Evolutionary conservation across 345 rosid genomes (phyloP).

Genomic region (Fremontodendron californicum): DNA sequence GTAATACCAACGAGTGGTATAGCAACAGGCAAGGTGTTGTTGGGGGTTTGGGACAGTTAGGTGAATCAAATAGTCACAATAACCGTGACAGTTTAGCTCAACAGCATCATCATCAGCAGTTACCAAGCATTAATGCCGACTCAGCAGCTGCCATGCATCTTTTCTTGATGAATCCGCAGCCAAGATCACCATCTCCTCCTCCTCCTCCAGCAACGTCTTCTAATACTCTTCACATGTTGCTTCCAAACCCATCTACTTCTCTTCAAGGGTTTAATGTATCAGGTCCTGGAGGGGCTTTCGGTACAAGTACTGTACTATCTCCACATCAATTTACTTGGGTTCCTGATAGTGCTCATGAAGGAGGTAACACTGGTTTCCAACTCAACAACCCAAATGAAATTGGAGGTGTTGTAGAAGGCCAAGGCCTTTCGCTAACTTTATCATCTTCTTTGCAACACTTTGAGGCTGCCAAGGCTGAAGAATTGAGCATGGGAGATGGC

Average conservation of each 20-base stretch:
- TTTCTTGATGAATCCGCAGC: constrained; percentile 80
- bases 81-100: constrained; percentile 31
- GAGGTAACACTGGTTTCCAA: constrained; percentile 26
- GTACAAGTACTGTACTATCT: constrained; percentile 33
- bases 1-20: constrained; percentile 43
- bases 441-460: constrained; percentile 76
- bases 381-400: constrained; percentile 44
- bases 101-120: constrained; percentile 48
- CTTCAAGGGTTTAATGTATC: constrained; percentile 43
- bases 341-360: constrained; percentile 41
- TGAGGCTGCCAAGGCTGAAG: constrained; percentile 85
- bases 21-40: constrained; percentile 33
- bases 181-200: constrained; percentile 69
- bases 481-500: constrained; percentile 52
- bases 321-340: constrained; percentile 64
- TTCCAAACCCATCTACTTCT: constrained; percentile 59
- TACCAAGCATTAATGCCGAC: constrained; percentile 62
- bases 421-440: constrained; percentile 83
- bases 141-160: constrained; percentile 93
- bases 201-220: constrained; percentile 37
- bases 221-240: constrained; percentile 85
- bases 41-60: constrained; percentile 31
- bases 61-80: constrained; percentile 31
- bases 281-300: constrained; percentile 29
- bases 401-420: constrained; percentile 58